phyloP scores from a whole-genome alignment of 208 protist species.

The Strigomonas culicis region DNA sequence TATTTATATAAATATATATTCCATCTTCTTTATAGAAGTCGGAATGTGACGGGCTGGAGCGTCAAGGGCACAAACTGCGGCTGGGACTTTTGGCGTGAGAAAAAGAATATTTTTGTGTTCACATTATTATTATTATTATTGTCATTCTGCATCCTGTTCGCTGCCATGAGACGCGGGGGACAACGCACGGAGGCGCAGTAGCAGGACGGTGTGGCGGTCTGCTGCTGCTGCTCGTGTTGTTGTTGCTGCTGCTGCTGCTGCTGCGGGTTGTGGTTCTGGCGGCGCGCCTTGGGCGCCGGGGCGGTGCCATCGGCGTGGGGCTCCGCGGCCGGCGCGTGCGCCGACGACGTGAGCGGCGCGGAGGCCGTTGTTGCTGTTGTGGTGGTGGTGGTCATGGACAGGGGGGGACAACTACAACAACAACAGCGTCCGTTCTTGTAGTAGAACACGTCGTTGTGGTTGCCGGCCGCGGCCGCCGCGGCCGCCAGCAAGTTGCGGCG shows the following conservation, averaged over 20 bases:
- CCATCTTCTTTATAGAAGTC: not conserved
- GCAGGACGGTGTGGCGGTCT: not conserved
- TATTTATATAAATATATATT: not conserved
- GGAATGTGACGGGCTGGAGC: not conserved
- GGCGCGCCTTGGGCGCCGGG: constrained; percentile 9
- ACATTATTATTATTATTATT: no score
- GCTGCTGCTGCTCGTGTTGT: constrained; percentile 3
- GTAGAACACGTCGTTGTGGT: not conserved
- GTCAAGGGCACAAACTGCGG: not conserved
- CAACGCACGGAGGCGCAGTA: not conserved
- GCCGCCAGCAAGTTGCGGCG: not conserved
- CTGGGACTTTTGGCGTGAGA: no score
- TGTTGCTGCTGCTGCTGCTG: not conserved
- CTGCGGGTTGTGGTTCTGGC: not conserved
- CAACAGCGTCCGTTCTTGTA: no score
- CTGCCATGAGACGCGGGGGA: not conserved
- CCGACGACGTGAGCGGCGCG: constrained; percentile 9
- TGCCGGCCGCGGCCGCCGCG: no score
- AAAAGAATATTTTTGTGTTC: no score
- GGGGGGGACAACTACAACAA: not conserved
- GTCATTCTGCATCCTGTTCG: not conserved
- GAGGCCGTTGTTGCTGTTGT: not conserved
- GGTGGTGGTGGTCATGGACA: not conserved
- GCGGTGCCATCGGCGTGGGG: not conserved
- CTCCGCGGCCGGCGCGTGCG: constrained; percentile 14